Conservation (phyloP, 306 rosid species). For the Cucurbita moschata region DNA sequence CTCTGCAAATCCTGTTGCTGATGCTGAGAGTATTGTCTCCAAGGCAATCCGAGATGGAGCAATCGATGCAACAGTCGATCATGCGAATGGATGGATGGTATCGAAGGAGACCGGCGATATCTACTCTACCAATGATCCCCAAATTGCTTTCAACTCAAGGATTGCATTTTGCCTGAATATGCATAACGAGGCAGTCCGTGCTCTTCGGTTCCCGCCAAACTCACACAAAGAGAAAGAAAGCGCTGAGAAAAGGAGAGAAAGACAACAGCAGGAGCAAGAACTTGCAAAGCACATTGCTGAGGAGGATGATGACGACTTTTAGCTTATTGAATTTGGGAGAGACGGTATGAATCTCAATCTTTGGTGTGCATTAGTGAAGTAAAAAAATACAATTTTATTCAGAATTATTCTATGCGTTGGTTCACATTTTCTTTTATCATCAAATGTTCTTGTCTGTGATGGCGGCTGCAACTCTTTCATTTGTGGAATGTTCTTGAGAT, state of each 20-base stretch:
- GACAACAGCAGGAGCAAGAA: slow-evolving; percentile 49
- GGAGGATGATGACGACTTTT: slow-evolving; percentile 44
- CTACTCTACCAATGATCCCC: slow-evolving; percentile 84
- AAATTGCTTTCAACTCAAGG: slow-evolving; percentile 78
- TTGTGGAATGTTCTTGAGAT: neutral
- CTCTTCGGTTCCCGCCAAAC: slow-evolving; percentile 41
- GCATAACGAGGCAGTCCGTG: slow-evolving; percentile 90
- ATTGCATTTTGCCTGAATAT: slow-evolving; percentile 89
- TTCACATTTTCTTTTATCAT: neutral
- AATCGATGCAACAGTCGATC: slow-evolving; percentile 54
- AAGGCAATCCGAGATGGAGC: slow-evolving; percentile 97
- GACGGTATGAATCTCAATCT: neutral
- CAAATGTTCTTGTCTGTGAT: neutral
- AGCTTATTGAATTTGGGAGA: neutral
- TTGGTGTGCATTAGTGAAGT: neutral
- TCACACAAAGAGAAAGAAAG: slow-evolving; percentile 44
- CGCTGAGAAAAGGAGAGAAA: slow-evolving; percentile 42
- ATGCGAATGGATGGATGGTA: slow-evolving; percentile 78
- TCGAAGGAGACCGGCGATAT: slow-evolving; percentile 94
- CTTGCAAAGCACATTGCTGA: slow-evolving; percentile 44
- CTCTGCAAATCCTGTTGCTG: slow-evolving; percentile 45
- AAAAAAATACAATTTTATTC: neutral
- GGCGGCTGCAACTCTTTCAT: neutral
- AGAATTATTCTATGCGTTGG: neutral
- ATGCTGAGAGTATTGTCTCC: slow-evolving; percentile 73